phyloP scores from a whole-genome alignment of 2,329 filamentous ascomycete species.

The Colletotrichum gigasporum region DNA sequence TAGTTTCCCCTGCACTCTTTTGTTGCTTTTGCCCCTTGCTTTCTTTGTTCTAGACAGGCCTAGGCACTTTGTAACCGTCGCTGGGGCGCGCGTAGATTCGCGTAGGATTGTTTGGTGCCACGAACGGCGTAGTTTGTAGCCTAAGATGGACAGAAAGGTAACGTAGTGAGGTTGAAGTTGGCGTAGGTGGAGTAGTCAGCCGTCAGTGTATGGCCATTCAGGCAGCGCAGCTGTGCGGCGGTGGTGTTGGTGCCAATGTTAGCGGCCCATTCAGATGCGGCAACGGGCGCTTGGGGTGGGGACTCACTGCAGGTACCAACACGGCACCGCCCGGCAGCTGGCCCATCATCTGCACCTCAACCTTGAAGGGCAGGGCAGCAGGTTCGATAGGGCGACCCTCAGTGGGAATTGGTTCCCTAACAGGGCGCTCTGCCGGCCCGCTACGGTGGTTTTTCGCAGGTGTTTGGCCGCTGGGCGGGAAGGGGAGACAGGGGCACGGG shows the following conservation, averaged over 20 bases:
- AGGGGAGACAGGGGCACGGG: conserved; percentile 9
- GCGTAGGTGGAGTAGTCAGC: conserved; percentile 4
- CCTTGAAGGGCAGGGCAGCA: not conserved
- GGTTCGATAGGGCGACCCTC: conserved; percentile 7
- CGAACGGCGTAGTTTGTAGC: not conserved
- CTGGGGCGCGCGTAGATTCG: not conserved
- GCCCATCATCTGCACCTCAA: not conserved
- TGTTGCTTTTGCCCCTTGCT: not conserved
- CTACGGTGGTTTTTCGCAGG: not conserved
- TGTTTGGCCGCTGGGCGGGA: not conserved
- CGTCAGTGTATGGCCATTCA: too few relatives aligned
- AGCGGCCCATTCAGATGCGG: conserved; percentile 15
- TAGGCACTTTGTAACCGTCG: not conserved
- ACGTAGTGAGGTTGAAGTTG: conserved; percentile 18
- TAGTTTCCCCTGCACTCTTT: not conserved
- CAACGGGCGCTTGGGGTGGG: conserved; percentile 2
- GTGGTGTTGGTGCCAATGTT: not conserved
- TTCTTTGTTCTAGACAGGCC: conserved; percentile 5
- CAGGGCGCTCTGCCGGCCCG: not conserved
- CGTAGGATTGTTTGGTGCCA: not conserved
- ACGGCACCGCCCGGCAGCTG: conserved; percentile 22
- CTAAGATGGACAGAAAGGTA: not conserved
- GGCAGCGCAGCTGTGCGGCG: too few relatives aligned
- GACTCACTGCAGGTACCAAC: conserved; percentile 13
- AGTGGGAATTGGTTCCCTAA: conserved; percentile 9